Base-by-base conservation (phyloP, 1,284 basidiomycete species). In the Cutaneotrichosporon spelunceum region DNA sequence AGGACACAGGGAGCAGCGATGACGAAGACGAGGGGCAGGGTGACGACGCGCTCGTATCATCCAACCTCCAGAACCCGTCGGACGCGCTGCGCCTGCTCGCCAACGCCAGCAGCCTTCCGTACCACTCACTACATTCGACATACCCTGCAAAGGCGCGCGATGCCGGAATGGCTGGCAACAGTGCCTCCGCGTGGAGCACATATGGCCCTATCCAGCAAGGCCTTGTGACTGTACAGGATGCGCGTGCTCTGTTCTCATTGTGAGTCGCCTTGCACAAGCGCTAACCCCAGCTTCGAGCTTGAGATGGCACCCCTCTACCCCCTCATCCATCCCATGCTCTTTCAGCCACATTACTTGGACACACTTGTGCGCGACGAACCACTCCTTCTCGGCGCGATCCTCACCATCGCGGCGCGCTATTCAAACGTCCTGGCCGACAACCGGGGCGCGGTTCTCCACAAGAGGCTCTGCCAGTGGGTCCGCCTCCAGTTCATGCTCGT, bases 241-340 rank as follows among this genome's bases (percentile, higher is more conserved):
- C 63, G 4, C 48, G 59, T 2, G 53, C 53, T 0, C 50, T 64
- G 21, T 59, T 61, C 26, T 30, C 39, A 10, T 61, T 61, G 63
- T 64, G 33, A 47, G 63, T 49, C 4, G 1, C 10, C 10, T 3
- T 6, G 8, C 14, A 3, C 5, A 9, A 10, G 13, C 34, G 30
- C 55, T 63, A 36, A 63, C 52, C 1, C 2, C 47, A 64, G 63
- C 27, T 64, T 61, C 21, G 59, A 64, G 53, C 42, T 59, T 3
- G 48, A 61, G 33, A 64, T 64, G 63, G 63, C 63, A 0, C 59
- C 63, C 2, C 63, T 64, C 26, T 64, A 61, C 16, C 59, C 63
- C 2, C 53, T 64, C 3, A 48, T 64, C 14, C 59, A 61, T 24
- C 53, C 57, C 4, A 49, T 26, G 21, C 21, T 64, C 2, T 64